These are phyloP conservation scores for Daldinia decipiens DNA, from an alignment of 495 filamentous ascomycete genomes.

Conservation along the genomic window DNA sequence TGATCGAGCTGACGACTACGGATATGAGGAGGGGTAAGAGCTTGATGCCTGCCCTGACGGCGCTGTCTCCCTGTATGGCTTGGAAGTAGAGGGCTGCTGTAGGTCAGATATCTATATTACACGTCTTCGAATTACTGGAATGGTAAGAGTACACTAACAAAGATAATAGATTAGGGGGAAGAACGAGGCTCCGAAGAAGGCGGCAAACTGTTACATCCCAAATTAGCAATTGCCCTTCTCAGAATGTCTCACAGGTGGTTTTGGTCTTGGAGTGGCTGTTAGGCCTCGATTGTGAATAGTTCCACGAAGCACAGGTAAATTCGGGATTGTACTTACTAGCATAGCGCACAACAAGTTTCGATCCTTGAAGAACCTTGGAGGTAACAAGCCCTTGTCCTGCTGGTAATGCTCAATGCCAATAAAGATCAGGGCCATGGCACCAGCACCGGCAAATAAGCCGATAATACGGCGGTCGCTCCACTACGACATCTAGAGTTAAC, in stretches of 20 bases:
- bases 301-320: conserved; percentile 6
- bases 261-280: not conserved
- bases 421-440: conserved; percentile 60
- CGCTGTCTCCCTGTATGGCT: conserved; percentile 76
- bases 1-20: conserved; percentile 65
- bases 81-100: conserved; percentile 83
- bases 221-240: conserved; percentile 44
- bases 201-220: conserved; percentile 55
- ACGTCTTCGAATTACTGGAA: not conserved
- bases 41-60: conserved; percentile 80
- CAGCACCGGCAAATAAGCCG: conserved; percentile 61
- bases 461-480: conserved; percentile 36
- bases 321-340: conserved; percentile 45
- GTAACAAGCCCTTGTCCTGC: conserved; percentile 64
- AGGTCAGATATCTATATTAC: not conserved
- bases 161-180: conserved; percentile 78
- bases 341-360: conserved; percentile 63
- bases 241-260: conserved; percentile 61
- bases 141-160: conserved; percentile 51
- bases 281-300: not conserved
- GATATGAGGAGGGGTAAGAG: conserved; percentile 78
- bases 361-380: conserved; percentile 65
- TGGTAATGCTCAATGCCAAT: conserved; percentile 61
- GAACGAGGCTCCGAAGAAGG: conserved; percentile 71
- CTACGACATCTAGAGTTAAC: conserved; percentile 30